phyloP scores from a whole-genome alignment of 169 alveolate species.

The Cryptosporidium bovis region DNA sequence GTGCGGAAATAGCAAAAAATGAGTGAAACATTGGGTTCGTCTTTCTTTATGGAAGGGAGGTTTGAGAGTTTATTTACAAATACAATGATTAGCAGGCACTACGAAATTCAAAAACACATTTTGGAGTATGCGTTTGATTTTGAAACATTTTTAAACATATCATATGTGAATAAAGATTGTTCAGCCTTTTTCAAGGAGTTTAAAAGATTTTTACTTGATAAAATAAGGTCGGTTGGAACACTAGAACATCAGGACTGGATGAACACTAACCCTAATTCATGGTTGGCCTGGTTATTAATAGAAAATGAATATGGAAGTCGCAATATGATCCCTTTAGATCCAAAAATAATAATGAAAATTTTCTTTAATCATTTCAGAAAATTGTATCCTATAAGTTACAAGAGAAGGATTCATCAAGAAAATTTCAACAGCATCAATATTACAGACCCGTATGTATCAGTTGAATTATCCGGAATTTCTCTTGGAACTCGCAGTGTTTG shows the following conservation, averaged over 20 bases:
- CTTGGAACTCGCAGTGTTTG: not conserved
- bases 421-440: not conserved
- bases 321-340: slow-evolving; percentile 48
- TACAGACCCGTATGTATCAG: slow-evolving; percentile 9
- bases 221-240: not conserved
- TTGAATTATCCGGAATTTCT: slow-evolving; percentile 54
- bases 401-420: slow-evolving; percentile 20
- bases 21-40: too few relatives aligned
- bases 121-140: slow-evolving; percentile 40
- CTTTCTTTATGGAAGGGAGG: not conserved
- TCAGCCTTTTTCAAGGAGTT: slow-evolving; percentile 1
- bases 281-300: slow-evolving; percentile 37
- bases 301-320: not conserved
- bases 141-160: slow-evolving; percentile 7
- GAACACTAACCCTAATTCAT: slow-evolving; percentile 24
- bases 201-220: slow-evolving; percentile 4
- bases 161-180: slow-evolving; percentile 23
- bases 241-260: slow-evolving; percentile 53
- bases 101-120: slow-evolving; percentile 38
- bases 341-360: slow-evolving; percentile 23
- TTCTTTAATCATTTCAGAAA: slow-evolving; percentile 20
- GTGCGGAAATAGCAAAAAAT: too few relatives aligned
- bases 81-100: slow-evolving; percentile 8
- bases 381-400: slow-evolving; percentile 28
- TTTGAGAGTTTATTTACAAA: slow-evolving; percentile 27